These are phyloP conservation scores for Pleurotus giganteus DNA, from an alignment of 768 basidiomycete species.

Conservation along the genomic window DNA sequence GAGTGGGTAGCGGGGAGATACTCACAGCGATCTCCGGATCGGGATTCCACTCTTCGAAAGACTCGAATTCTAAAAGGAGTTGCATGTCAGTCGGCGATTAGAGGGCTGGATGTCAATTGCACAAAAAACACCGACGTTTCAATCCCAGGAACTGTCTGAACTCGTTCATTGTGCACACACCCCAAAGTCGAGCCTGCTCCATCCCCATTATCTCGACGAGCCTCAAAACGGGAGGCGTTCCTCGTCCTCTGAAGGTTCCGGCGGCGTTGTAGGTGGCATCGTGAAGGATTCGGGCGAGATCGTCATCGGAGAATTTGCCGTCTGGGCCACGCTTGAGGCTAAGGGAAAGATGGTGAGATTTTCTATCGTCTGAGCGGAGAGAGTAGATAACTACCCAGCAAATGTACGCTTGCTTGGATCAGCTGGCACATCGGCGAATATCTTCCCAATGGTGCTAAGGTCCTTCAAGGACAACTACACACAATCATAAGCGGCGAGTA, in stretches of 20 bases:
- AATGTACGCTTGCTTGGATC: conserved; percentile 43
- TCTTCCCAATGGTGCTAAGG: conserved; percentile 17
- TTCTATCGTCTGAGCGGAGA: neutral
- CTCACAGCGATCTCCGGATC: conserved; percentile 42
- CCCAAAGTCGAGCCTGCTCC: conserved; percentile 52
- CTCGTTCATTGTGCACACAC: conserved; percentile 56
- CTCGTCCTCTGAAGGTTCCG: conserved; percentile 45
- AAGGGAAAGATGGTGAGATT: conserved; percentile 9
- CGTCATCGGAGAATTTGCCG: conserved; percentile 51
- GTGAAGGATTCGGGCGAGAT: conserved; percentile 45
- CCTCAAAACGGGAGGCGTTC: conserved; percentile 43
- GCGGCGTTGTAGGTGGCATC: conserved; percentile 45
- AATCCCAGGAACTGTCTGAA: conserved; percentile 51
- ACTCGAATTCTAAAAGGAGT: conserved; percentile 31
- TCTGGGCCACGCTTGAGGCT: conserved; percentile 45
- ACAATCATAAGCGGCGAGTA: neutral
- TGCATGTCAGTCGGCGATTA: neutral
- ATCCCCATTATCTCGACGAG: conserved; percentile 59
- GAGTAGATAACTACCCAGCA: conserved; percentile 31
- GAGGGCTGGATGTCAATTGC: neutral
- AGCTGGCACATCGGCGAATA: conserved; percentile 15
- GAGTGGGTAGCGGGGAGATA: neutral
- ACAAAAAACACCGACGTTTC: conserved; percentile 27
- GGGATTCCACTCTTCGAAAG: conserved; percentile 56
- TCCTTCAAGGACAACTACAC: conserved; percentile 25